These are phyloP conservation scores for Purpureocillium takamizusanense DNA, from an alignment of 2,329 filamentous ascomycete genomes.

Conservation along the genomic window DNA sequence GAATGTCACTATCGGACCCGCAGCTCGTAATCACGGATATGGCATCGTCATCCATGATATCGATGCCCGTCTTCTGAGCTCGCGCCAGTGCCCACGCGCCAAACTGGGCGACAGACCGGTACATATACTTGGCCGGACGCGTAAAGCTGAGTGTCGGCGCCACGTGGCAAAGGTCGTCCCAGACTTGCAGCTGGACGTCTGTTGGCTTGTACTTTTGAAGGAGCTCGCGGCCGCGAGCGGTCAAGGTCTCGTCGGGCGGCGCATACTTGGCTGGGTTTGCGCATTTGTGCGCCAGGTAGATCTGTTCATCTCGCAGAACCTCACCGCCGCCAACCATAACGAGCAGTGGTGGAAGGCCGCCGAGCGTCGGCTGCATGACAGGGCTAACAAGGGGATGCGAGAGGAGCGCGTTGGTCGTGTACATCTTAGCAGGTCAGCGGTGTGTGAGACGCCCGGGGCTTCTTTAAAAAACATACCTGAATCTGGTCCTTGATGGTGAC, in stretches of 20 bases:
- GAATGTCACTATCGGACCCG: conserved; percentile 22
- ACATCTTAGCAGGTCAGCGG: conserved; percentile 40
- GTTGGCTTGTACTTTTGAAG: conserved; percentile 69
- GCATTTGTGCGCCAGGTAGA: conserved; percentile 90
- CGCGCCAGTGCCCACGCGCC: conserved; percentile 82
- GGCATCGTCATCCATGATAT: conserved; percentile 70
- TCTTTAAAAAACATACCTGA: conserved; percentile 44
- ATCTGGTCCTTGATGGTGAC: conserved; percentile 84
- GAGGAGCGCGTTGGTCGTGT: conserved; percentile 75
- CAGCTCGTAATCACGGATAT: conserved; percentile 66
- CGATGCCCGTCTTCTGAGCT: conserved; percentile 71
- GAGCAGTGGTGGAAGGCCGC: conserved; percentile 78
- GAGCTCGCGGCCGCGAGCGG: conserved; percentile 49
- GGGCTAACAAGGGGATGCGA: conserved; percentile 87
- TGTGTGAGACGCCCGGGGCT: background rate
- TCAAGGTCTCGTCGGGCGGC: conserved; percentile 54
- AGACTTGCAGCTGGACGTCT: conserved; percentile 87
- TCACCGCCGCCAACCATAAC: conserved; percentile 86
- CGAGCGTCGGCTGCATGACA: conserved; percentile 76
- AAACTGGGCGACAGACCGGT: conserved; percentile 83
- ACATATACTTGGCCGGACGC: conserved; percentile 94
- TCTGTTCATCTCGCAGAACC: conserved; percentile 84
- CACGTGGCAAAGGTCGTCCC: conserved; percentile 92
- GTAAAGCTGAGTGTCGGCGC: conserved; percentile 92
- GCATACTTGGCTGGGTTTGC: conserved; percentile 74